Evolutionary conservation across 371 early-diverging fungal species (phyloP).

Genomic region (Apophysomyces trapeziformis): DNA sequence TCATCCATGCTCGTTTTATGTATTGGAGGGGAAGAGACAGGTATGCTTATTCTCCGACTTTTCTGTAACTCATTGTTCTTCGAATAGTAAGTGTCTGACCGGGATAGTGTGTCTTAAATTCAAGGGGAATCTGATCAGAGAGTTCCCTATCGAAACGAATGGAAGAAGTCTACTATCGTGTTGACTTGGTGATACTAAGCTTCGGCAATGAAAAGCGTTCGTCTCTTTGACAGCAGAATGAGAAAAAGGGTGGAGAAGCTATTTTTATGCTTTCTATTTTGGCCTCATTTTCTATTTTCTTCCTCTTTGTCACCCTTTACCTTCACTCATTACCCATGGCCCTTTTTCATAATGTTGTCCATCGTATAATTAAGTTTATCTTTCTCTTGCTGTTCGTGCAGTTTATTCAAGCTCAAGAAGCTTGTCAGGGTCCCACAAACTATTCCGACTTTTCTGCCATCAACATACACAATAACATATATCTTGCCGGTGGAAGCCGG

Average conservation of each 20-base stretch:
- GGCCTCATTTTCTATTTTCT: not conserved
- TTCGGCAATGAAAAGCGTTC: not conserved
- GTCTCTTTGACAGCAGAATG: not conserved
- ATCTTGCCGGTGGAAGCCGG: slow-evolving; percentile 21
- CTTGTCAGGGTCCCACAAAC: slow-evolving; percentile 13
- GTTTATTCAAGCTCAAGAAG: not conserved
- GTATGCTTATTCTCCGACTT: no score
- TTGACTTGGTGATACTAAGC: not conserved
- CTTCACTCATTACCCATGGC: not conserved
- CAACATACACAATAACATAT: slow-evolving; percentile 17
- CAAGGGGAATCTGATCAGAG: not conserved
- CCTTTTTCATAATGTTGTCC: not conserved
- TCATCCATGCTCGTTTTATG: no score
- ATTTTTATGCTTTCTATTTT: slow-evolving; percentile 3
- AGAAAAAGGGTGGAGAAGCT: not conserved
- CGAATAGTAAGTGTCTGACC: no score
- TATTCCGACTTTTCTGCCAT: slow-evolving; percentile 29
- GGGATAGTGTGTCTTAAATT: no score
- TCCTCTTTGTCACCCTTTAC: not conserved
- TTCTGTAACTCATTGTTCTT: no score
- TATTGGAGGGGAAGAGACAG: no score
- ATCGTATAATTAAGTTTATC: not conserved
- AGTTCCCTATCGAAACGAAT: not conserved
- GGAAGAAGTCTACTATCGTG: not conserved
- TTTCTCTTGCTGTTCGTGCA: not conserved